A percentile compares a stretch with the other conserved stretches of the same genome.
phyloP scores from a whole-genome alignment of 345 rosid species.

The Moricandia moricandioides region DNA sequence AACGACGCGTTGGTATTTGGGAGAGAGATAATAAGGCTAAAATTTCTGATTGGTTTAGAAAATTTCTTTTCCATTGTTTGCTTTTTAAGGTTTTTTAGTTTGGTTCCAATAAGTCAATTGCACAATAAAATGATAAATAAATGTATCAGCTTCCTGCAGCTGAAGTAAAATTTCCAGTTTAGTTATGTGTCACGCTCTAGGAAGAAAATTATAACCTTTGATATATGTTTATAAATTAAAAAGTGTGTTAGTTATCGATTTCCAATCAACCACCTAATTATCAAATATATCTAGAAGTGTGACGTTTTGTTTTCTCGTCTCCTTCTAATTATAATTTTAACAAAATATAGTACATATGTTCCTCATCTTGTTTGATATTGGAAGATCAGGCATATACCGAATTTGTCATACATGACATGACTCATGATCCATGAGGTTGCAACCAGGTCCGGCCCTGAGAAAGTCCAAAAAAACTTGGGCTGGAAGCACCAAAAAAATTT shows the following conservation, averaged over 20 bases:
- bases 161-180: slow-evolving; percentile 17
- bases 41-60: slow-evolving; percentile 26
- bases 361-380: neutral
- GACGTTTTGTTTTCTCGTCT: neutral
- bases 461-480: too few species aligned
- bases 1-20: slow-evolving; percentile 28
- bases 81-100: slow-evolving; percentile 31
- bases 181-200: neutral
- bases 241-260: neutral
- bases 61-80: slow-evolving; percentile 20
- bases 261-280: neutral
- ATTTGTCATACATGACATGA: slow-evolving; percentile 19
- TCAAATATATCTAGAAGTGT: neutral
- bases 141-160: slow-evolving; percentile 4
- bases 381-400: slow-evolving; percentile 9
- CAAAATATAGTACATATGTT: neutral
- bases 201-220: neutral
- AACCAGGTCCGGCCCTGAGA: too few species aligned
- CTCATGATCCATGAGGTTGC: neutral
- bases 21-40: slow-evolving; percentile 16
- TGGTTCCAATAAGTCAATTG: slow-evolving; percentile 32
- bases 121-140: neutral
- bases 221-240: neutral
- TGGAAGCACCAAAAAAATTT: too few species aligned
- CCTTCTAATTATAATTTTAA: neutral